These are phyloP conservation scores for Penicillium odoratum DNA, from an alignment of 495 filamentous ascomycete genomes.

Conservation along the genomic window DNA sequence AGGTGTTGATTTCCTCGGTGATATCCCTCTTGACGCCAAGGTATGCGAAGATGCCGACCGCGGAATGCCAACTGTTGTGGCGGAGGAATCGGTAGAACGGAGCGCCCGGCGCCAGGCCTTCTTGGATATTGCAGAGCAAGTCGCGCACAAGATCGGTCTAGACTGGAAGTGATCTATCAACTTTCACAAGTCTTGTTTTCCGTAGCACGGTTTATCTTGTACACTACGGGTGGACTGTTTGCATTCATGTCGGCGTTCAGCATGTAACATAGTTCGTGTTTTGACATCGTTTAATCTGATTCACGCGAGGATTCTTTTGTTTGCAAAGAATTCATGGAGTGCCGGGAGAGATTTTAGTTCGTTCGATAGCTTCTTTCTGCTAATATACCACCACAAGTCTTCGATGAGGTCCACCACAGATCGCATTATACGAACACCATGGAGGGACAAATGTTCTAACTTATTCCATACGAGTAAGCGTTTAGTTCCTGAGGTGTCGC, in stretches of 20 bases:
- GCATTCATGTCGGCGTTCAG: background rate
- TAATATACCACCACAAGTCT: background rate
- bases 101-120: conserved; percentile 72
- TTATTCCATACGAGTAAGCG: conserved; percentile 6
- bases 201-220: background rate
- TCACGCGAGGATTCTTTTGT: background rate
- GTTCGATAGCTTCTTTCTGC: background rate
- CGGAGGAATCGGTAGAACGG: conserved; percentile 75
- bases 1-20: conserved; percentile 74
- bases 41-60: conserved; percentile 89
- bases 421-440: conserved; percentile 9
- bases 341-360: background rate
- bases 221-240: background rate
- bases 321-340: conserved; percentile 2
- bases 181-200: background rate
- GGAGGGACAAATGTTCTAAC: conserved; percentile 4
- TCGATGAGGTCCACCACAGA: conserved; percentile 5
- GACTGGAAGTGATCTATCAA: conserved; percentile 20
- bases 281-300: background rate
- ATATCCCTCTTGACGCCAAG: conserved; percentile 82
- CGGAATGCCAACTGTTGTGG: conserved; percentile 88
- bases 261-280: background rate
- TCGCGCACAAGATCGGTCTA: conserved; percentile 53
- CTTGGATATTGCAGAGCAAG: conserved; percentile 62
- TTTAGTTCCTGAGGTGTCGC: background rate